phyloP scores from a whole-genome alignment of 345 rosid species.

The Euphorbia pulcherrima region DNA sequence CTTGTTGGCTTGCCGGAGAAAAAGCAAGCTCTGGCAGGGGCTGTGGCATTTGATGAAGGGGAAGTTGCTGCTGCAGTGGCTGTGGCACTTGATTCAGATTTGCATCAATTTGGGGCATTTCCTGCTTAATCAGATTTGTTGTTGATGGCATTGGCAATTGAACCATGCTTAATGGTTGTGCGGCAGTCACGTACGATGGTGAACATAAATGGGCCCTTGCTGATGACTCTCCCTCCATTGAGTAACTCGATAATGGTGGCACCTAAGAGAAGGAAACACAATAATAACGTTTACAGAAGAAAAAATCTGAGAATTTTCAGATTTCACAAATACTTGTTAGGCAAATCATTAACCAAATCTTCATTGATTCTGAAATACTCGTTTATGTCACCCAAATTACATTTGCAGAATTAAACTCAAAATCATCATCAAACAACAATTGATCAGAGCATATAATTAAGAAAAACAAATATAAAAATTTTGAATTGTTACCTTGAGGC shows the following conservation, averaged over 20 bases:
- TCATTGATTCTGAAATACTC: not conserved
- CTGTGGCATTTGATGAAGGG: conserved; percentile 30
- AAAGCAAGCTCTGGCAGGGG: conserved; percentile 38
- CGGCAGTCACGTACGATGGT: too few species aligned
- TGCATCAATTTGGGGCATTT: conserved; percentile 31
- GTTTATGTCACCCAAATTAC: not conserved
- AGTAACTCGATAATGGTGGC: conserved; percentile 26
- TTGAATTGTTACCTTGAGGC: conserved; percentile 24
- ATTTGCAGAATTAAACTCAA: not conserved
- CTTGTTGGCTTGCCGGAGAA: conserved; percentile 51
- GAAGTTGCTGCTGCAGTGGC: conserved; percentile 8
- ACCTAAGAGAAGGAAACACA: conserved; percentile 14
- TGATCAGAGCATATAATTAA: too few species aligned
- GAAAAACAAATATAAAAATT: too few species aligned
- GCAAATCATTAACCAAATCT: not conserved
- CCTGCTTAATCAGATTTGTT: conserved; percentile 37
- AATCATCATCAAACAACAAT: too few species aligned
- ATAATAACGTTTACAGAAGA: too few species aligned
- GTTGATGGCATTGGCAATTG: conserved; percentile 19
- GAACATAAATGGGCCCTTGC: conserved; percentile 25
- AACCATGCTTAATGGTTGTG: conserved; percentile 23
- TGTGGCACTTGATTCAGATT: conserved; percentile 16
- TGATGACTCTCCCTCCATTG: conserved; percentile 41
- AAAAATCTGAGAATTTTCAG: too few species aligned
- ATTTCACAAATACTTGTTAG: not conserved